A percentile compares a stretch with the other conserved stretches of the same genome.
Evolutionary conservation across 768 basidiomycete species (phyloP).

Genomic region (Mycena venus): DNA sequence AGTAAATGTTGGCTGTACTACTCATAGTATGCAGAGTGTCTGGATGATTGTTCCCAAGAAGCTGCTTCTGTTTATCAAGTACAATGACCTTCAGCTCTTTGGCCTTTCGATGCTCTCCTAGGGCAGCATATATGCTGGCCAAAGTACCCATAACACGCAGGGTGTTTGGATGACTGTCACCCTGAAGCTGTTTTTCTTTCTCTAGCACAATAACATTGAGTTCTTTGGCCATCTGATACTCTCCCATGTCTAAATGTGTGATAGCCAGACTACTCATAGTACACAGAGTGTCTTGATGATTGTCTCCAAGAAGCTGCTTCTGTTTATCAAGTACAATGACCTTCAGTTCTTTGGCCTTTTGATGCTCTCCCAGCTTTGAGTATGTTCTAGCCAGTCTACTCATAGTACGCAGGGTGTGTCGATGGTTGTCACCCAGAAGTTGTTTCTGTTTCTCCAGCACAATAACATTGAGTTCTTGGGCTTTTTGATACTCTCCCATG

Average conservation of each 20-base stretch:
- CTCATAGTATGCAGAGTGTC: not conserved
- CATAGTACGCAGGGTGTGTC: not conserved
- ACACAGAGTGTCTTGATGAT: too few species aligned
- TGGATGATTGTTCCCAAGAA: not conserved
- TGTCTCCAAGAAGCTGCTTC: too few species aligned
- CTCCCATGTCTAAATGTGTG: not conserved
- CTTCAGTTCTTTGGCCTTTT: too few species aligned
- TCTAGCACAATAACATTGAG: not conserved
- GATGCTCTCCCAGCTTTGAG: too few species aligned
- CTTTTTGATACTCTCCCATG: not conserved
- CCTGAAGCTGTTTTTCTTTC: not conserved
- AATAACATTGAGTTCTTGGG: not conserved
- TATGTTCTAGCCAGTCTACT: too few species aligned
- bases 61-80: not conserved
- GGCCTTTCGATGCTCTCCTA: too few species aligned
- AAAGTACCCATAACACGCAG: too few species aligned
- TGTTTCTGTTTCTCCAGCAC: not conserved
- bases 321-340: too few species aligned
- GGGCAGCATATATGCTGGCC: rapidly evolving
- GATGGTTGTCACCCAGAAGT: not conserved
- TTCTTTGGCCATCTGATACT: not conserved
- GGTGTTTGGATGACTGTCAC: not conserved
- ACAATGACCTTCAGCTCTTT: not conserved
- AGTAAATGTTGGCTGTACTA: not conserved
- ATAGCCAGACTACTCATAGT: too few species aligned